Percentiles rank a stretch among this genome's conserved stretches.
Conservation (phyloP, 495 filamentous ascomycete genomes). For the Penicillium daleae region DNA sequence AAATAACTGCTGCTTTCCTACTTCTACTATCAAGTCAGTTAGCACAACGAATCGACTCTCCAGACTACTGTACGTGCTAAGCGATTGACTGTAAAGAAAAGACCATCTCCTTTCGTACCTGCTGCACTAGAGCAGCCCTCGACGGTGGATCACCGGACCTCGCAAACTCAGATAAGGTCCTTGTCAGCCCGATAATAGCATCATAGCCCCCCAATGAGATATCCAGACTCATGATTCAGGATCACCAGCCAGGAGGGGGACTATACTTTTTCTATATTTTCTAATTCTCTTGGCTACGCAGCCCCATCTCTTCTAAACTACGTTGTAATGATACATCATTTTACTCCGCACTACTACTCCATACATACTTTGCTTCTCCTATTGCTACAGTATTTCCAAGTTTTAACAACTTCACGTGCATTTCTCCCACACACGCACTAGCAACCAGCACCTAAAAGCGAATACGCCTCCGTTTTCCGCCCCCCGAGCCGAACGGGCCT, state of each 20-base stretch:
- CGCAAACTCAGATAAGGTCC: constrained; percentile 6
- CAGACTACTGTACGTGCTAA: background rate
- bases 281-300: background rate
- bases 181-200: background rate
- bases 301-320: background rate
- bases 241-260: background rate
- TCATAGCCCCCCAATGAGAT: background rate
- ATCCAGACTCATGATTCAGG: background rate
- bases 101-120: constrained; percentile 1
- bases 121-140: constrained; percentile 3
- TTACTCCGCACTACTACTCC: background rate
- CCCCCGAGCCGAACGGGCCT: background rate
- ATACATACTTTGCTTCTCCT: background rate
- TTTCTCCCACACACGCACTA: background rate
- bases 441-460: background rate
- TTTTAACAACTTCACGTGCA: constrained; percentile 1
- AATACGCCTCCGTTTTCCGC: background rate
- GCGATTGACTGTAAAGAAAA: background rate
- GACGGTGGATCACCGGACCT: constrained; percentile 8
- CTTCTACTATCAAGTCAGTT: background rate
- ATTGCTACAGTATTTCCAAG: background rate
- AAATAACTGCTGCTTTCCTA: background rate
- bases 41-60: background rate
- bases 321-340: background rate
- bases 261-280: background rate